phyloP scores from a whole-genome alignment of 768 basidiomycete genomes.

The Lanmaoa pseudosensibilis region DNA sequence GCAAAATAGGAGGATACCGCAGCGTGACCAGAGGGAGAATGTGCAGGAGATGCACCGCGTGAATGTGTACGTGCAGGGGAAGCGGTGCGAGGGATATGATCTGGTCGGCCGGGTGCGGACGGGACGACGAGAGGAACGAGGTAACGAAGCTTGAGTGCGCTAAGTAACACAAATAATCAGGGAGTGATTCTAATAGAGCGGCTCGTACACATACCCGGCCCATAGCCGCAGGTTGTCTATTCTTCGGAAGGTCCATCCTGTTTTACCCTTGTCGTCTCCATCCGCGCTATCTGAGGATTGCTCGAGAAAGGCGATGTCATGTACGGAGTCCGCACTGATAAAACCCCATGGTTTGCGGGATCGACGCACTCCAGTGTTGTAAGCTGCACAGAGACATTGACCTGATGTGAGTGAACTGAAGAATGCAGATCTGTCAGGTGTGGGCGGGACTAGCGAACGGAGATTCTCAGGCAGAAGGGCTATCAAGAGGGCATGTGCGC shows the following conservation, averaged over 20 bases:
- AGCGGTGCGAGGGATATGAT: constrained; percentile 25
- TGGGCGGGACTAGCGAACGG: constrained; percentile 38
- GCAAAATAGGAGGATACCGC: neutral
- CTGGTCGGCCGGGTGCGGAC: constrained; percentile 35
- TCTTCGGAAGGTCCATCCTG: constrained; percentile 81
- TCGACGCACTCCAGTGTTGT: constrained; percentile 77
- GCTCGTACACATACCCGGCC: constrained; percentile 62
- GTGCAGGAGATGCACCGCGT: constrained; percentile 28
- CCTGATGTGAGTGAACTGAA: constrained; percentile 67
- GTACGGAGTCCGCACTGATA: constrained; percentile 72
- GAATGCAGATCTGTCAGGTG: constrained; percentile 39
- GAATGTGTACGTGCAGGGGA: constrained; percentile 19
- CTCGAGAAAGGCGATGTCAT: constrained; percentile 74
- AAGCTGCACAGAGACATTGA: constrained; percentile 75
- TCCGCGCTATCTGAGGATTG: constrained; percentile 38
- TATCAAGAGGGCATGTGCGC: constrained; percentile 60
- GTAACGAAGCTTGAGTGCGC: constrained; percentile 83
- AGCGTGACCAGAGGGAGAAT: constrained; percentile 14
- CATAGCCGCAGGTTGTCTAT: constrained; percentile 85
- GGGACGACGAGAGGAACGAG: constrained; percentile 66
- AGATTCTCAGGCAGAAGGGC: constrained; percentile 60
- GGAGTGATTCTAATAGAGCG: neutral
- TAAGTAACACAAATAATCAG: constrained; percentile 26
- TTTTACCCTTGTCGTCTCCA: constrained; percentile 47
- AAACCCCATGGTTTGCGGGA: constrained; percentile 89